These are phyloP conservation scores for Tetrahymena borealis DNA, from an alignment of 73 alveolate species.

Conservation along the genomic window DNA sequence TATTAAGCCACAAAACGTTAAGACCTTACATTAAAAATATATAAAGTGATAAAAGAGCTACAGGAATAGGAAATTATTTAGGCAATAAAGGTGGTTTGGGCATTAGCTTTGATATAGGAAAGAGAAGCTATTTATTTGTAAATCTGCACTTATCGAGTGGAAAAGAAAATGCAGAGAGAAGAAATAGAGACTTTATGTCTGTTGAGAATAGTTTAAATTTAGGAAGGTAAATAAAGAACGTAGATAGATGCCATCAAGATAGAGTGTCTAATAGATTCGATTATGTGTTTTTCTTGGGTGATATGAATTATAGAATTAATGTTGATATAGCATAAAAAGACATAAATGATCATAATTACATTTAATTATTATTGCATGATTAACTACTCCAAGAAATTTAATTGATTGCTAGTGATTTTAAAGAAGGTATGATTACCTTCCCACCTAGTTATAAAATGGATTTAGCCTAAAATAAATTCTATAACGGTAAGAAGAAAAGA, in stretches of 20 bases:
- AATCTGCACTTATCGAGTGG: conserved; percentile 81
- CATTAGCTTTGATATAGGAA: conserved; percentile 58
- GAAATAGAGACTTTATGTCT: conserved; percentile 60
- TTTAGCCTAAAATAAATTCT: conserved; percentile 50
- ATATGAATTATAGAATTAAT: conserved; percentile 74
- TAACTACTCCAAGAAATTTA: background rate
- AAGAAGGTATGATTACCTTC: conserved; percentile 77
- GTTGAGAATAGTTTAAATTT: conserved; percentile 50
- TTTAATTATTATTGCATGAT: conserved; percentile 19
- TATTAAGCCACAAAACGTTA: conserved; percentile 49
- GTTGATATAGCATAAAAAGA: conserved; percentile 34
- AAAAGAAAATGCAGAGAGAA: conserved; percentile 47
- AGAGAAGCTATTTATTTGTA: conserved; percentile 59
- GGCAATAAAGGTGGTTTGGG: conserved; percentile 90
- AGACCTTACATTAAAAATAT: conserved; percentile 53
- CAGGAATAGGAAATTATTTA: conserved; percentile 70
- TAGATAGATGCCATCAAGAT: conserved; percentile 3
- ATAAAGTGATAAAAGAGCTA: conserved; percentile 55
- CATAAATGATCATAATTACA: conserved; percentile 26
- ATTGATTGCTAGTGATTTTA: conserved; percentile 42
- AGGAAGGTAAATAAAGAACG: background rate
- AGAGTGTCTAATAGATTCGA: conserved; percentile 53
- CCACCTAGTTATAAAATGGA: conserved; percentile 78
- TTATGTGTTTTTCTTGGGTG: conserved; percentile 74
- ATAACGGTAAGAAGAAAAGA: conserved; percentile 39